These are phyloP conservation scores for Kodamaea neixiangensis DNA, from an alignment of 805 yeast genomes.

Conservation along the genomic window DNA sequence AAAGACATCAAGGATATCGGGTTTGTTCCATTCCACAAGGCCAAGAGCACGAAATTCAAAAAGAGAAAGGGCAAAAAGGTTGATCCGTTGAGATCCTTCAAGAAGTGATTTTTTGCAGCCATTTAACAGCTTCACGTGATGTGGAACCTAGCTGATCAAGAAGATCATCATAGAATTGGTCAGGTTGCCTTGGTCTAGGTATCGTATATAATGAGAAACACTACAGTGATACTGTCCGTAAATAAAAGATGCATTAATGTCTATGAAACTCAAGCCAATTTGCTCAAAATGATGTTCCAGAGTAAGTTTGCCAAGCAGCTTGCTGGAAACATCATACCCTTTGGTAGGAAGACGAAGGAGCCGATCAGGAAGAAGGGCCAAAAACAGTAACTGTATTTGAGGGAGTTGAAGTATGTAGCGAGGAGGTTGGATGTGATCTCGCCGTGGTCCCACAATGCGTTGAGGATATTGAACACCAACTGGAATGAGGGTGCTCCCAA, in stretches of 20 bases:
- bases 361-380: conserved; percentile 62
- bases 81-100: conserved; percentile 64
- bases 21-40: conserved; percentile 71
- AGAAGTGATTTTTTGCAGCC: conserved; percentile 12
- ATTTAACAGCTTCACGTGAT: neutral
- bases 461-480: conserved; percentile 47
- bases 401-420: conserved; percentile 45
- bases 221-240: conserved; percentile 1
- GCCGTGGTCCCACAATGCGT: conserved; percentile 58
- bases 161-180: neutral
- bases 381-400: conserved; percentile 53
- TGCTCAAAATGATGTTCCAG: conserved; percentile 56
- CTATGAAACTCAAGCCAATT: conserved; percentile 10
- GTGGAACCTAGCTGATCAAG: neutral
- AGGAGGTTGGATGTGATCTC: conserved; percentile 35
- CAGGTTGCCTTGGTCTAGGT: neutral
- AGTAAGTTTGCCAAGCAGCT: conserved; percentile 57
- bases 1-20: conserved; percentile 55
- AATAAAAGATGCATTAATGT: conserved; percentile 4
- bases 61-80: conserved; percentile 19
- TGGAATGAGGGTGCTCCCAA: conserved; percentile 60
- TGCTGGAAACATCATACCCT: conserved; percentile 54
- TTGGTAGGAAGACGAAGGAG: conserved; percentile 51
- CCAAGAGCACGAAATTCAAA: conserved; percentile 44
- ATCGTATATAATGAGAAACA: neutral